Conservation (phyloP, 2,329 filamentous ascomycete species). For the Aureobasidium sp. region DNA sequence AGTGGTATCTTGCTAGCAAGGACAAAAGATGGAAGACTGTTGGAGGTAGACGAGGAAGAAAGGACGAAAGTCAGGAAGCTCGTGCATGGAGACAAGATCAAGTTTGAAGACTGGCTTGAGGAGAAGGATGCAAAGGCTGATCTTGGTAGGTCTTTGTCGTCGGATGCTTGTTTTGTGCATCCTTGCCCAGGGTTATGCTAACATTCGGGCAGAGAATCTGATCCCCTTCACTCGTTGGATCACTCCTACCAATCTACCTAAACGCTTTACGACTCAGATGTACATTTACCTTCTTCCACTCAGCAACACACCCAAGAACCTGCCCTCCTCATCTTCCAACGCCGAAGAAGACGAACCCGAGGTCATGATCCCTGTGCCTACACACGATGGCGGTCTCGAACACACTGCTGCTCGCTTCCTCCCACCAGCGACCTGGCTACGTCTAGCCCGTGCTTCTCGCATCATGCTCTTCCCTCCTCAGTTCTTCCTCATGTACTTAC, state of each 20-base stretch:
- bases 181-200: background rate
- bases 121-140: slow-evolving; percentile 54
- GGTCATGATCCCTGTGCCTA: slow-evolving; percentile 59
- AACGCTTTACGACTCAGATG: slow-evolving; percentile 92
- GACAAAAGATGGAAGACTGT: slow-evolving; percentile 42
- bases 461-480: slow-evolving; percentile 90
- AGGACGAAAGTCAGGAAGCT: slow-evolving; percentile 57
- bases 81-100: slow-evolving; percentile 58
- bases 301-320: slow-evolving; percentile 20
- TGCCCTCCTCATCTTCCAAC: slow-evolving; percentile 21
- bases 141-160: slow-evolving; percentile 42
- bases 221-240: slow-evolving; percentile 88
- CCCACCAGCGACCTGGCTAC: slow-evolving; percentile 60
- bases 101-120: slow-evolving; percentile 59
- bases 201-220: slow-evolving; percentile 44
- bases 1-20: slow-evolving; percentile 75
- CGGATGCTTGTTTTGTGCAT: background rate
- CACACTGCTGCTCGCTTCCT: slow-evolving; percentile 73
- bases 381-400: slow-evolving; percentile 60
- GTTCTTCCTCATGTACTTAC: slow-evolving; percentile 59
- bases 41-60: slow-evolving; percentile 52
- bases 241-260: slow-evolving; percentile 63
- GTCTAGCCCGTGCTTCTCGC: slow-evolving; percentile 51
- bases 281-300: slow-evolving; percentile 83
- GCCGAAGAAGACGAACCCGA: slow-evolving; percentile 29